phyloP scores from a whole-genome alignment of 352 stramenopile species.

The Phytophthora capsici region DNA sequence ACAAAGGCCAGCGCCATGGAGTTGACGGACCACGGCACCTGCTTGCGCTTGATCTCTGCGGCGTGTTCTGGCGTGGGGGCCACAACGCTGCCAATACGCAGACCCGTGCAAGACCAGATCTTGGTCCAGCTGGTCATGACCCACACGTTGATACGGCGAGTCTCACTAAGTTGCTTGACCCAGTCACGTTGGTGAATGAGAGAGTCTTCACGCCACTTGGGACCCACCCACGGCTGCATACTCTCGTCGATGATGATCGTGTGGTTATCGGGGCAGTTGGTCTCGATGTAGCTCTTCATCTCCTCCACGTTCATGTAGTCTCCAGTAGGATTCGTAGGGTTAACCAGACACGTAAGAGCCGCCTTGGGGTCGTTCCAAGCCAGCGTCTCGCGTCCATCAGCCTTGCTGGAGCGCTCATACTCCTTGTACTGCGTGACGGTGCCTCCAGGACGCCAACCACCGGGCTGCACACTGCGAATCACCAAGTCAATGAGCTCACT shows the following conservation, averaged over 20 bases:
- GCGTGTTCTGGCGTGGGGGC: slow-evolving; percentile 80
- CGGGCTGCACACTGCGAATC: slow-evolving; percentile 79
- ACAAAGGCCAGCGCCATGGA: slow-evolving; percentile 90
- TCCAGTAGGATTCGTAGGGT: slow-evolving; percentile 91
- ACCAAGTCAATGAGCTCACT: slow-evolving; percentile 90
- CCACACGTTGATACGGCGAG: slow-evolving; percentile 88
- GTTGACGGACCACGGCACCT: slow-evolving; percentile 93
- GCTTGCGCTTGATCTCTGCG: slow-evolving; percentile 89
- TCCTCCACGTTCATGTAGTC: slow-evolving; percentile 85
- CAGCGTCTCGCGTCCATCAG: slow-evolving; percentile 80
- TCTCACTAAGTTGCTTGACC: slow-evolving; percentile 74
- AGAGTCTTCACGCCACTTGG: slow-evolving; percentile 83
- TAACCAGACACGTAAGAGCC: slow-evolving; percentile 87
- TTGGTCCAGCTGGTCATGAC: slow-evolving; percentile 94
- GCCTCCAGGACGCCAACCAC: slow-evolving; percentile 76
- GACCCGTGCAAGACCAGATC: slow-evolving; percentile 92
- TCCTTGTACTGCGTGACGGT: slow-evolving; percentile 89
- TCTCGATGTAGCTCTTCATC: slow-evolving; percentile 91
- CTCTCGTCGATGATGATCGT: slow-evolving; percentile 93
- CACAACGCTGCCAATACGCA: slow-evolving; percentile 89
- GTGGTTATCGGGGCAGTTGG: slow-evolving; percentile 80
- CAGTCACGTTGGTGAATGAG: slow-evolving; percentile 90
- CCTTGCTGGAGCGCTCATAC: slow-evolving; percentile 87
- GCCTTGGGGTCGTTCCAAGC: slow-evolving; percentile 76
- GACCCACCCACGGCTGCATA: slow-evolving; percentile 91